Evolutionary conservation across 495 filamentous ascomycete genomes (phyloP).

Genomic region (Parathielavia hyrcaniae): DNA sequence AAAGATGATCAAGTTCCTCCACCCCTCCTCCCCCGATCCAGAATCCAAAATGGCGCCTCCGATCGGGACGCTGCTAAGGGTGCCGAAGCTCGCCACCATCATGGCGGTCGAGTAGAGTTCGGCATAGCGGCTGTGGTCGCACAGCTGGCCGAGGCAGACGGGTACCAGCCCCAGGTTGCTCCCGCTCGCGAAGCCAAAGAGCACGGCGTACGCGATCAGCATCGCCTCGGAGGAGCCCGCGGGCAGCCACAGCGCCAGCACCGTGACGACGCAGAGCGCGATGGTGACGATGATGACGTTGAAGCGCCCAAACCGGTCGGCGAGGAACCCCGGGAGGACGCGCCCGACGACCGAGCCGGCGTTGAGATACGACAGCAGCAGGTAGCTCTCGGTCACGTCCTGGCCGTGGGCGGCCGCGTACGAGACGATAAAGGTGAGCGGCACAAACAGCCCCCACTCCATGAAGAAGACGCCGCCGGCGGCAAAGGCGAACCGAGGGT

Average conservation of each 20-base stretch:
- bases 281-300: conserved; percentile 51
- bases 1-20: conserved; percentile 63
- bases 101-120: conserved; percentile 81
- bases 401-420: conserved; percentile 49
- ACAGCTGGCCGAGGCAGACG: conserved; percentile 86
- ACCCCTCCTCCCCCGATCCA: conserved; percentile 39
- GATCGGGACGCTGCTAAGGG: conserved; percentile 81
- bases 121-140: conserved; percentile 78
- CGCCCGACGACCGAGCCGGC: conserved; percentile 58
- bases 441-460: conserved; percentile 46
- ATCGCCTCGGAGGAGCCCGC: conserved; percentile 52
- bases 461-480: conserved; percentile 52
- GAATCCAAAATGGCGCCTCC: conserved; percentile 63
- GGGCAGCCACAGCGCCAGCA: conserved; percentile 78
- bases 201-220: conserved; percentile 63
- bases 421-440: conserved; percentile 44
- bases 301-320: conserved; percentile 55
- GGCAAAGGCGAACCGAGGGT: conserved; percentile 50
- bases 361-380: conserved; percentile 54
- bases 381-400: conserved; percentile 54
- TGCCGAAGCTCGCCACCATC: conserved; percentile 83
- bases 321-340: conserved; percentile 61
- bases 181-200: conserved; percentile 83
- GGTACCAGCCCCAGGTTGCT: conserved; percentile 80
- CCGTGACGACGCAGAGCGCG: conserved; percentile 57